phyloP scores from a whole-genome alignment of 2,329 filamentous ascomycete genomes.

The Keithomyces neogunnii region DNA sequence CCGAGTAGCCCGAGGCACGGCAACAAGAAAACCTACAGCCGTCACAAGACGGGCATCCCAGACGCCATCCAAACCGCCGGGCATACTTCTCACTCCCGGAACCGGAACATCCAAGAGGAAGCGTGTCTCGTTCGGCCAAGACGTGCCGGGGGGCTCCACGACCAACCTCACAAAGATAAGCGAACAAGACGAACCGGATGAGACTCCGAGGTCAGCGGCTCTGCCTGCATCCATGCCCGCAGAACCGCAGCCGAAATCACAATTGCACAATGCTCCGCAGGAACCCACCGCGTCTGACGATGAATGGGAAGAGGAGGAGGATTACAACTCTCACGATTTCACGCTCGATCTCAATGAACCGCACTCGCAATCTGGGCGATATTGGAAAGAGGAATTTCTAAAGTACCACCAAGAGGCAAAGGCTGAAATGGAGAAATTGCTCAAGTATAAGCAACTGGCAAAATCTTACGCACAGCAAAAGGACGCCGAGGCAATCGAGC shows the following conservation, averaged over 20 bases:
- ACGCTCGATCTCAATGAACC: conserved; percentile 67
- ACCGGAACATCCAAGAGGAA: conserved; percentile 53
- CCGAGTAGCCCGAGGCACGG: conserved; percentile 15
- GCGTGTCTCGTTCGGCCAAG: conserved; percentile 56
- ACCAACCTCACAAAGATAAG: conserved; percentile 18
- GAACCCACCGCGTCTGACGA: conserved; percentile 26
- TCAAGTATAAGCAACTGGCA: conserved; percentile 71
- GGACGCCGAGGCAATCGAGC: conserved; percentile 59
- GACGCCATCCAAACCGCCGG: conserved; percentile 43
- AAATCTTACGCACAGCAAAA: conserved; percentile 74
- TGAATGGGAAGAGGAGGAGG: conserved; percentile 33
- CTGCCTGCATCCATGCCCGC: conserved; percentile 19
- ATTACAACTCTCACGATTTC: conserved; percentile 47
- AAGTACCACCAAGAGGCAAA: conserved; percentile 65
- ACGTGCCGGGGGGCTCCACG: conserved; percentile 29
- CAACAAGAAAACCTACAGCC: conserved; percentile 10
- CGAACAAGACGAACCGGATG: conserved; percentile 35
- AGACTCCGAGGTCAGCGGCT: conserved; percentile 26
- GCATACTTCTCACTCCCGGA: conserved; percentile 57
- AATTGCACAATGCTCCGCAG: background rate
- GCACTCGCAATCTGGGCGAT: conserved; percentile 64
- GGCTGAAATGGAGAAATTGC: conserved; percentile 66
- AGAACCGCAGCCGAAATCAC: background rate
- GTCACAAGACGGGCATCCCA: conserved; percentile 21
- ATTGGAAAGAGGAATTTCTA: conserved; percentile 74